phyloP scores from a whole-genome alignment of 768 basidiomycete genomes.

The Tulasnella sp. region DNA sequence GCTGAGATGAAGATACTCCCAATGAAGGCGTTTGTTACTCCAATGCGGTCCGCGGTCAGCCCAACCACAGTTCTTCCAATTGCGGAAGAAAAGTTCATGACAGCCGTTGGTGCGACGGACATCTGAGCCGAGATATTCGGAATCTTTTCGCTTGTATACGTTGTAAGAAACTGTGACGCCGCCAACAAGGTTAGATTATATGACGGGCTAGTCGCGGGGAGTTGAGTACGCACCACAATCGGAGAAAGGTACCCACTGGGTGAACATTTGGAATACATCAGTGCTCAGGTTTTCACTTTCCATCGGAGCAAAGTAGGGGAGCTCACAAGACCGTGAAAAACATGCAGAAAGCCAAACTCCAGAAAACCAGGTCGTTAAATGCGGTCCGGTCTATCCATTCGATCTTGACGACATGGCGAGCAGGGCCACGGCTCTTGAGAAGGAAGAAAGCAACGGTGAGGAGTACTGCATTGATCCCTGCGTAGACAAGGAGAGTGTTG shows the following conservation, averaged over 20 bases:
- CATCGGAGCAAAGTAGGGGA: not conserved
- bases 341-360: slow-evolving; percentile 37
- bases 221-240: not conserved
- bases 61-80: slow-evolving; percentile 39
- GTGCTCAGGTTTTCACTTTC: not conserved
- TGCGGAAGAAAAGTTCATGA: slow-evolving; percentile 35
- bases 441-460: slow-evolving; percentile 35
- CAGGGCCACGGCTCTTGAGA: slow-evolving; percentile 34
- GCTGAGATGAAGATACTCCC: slow-evolving; percentile 38
- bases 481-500: slow-evolving; percentile 37
- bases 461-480: slow-evolving; percentile 34
- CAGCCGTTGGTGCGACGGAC: slow-evolving; percentile 30
- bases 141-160: slow-evolving; percentile 30
- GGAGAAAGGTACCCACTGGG: slow-evolving; percentile 19
- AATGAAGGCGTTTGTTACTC: slow-evolving; percentile 42
- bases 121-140: slow-evolving; percentile 29
- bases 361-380: slow-evolving; percentile 33
- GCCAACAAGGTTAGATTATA: not conserved
- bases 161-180: slow-evolving; percentile 30
- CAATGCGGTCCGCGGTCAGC: slow-evolving; percentile 40
- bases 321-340: slow-evolving; percentile 33
- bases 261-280: not conserved
- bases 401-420: not conserved
- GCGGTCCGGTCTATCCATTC: slow-evolving; percentile 28
- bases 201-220: not conserved